Evolutionary conservation across 2,329 filamentous ascomycete species (phyloP).

Genomic region (Trichoderma koningii): DNA sequence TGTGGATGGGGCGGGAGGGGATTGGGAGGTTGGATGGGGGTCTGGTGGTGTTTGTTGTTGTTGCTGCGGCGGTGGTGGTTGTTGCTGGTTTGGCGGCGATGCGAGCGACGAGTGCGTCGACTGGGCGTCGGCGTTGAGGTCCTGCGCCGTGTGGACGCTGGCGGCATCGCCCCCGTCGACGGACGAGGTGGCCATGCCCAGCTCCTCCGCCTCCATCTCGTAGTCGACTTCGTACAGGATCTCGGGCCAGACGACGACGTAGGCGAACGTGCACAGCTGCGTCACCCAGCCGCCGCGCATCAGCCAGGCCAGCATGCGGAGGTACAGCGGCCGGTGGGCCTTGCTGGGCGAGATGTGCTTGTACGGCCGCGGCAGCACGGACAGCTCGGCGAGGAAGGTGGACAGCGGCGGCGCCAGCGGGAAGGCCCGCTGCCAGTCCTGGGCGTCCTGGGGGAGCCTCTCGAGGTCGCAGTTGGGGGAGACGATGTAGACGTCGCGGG

Average conservation of each 20-base stretch:
- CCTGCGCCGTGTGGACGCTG: constrained; percentile 6
- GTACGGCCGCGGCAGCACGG: constrained; percentile 78
- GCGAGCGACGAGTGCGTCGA: constrained; percentile 15
- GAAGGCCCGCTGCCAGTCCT: constrained; percentile 75
- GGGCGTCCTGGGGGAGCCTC: constrained; percentile 67
- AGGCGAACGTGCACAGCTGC: constrained; percentile 87
- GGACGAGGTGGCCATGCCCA: constrained; percentile 41
- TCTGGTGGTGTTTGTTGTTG: constrained; percentile 27
- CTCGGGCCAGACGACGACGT: constrained; percentile 80
- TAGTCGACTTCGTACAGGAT: constrained; percentile 80
- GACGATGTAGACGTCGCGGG: constrained; percentile 86
- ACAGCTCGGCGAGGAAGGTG: constrained; percentile 84
- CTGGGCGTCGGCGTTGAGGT: constrained; percentile 10
- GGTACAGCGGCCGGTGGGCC: constrained; percentile 82
- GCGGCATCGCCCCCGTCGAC: constrained; percentile 25
- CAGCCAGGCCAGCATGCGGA: constrained; percentile 90
- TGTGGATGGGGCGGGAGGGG: constrained; percentile 34
- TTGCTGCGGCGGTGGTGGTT: constrained; percentile 29
- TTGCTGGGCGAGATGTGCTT: constrained; percentile 82
- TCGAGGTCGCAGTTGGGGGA: constrained; percentile 84
- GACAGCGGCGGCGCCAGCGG: constrained; percentile 80
- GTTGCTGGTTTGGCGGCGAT: constrained; percentile 4
- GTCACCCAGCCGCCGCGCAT: constrained; percentile 92
- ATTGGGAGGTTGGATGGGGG: constrained; percentile 39
- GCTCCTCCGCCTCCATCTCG: constrained; percentile 66